These are phyloP conservation scores for Stropharia rugosoannulata DNA, from an alignment of 768 basidiomycete species.

Conservation along the genomic window DNA sequence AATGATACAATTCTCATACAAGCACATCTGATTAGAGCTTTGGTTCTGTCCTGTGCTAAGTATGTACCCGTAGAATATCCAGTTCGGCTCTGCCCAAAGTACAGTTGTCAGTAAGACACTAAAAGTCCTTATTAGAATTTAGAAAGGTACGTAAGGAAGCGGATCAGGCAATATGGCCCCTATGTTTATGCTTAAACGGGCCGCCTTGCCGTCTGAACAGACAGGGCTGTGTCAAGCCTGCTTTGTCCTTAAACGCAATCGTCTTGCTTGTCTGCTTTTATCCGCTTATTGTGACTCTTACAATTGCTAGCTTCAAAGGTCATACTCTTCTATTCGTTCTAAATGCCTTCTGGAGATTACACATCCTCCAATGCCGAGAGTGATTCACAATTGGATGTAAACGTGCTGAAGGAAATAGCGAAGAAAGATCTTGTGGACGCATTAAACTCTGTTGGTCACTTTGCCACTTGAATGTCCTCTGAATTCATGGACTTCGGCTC, in stretches of 20 bases:
- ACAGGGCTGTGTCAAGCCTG: background rate
- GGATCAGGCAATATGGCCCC: background rate
- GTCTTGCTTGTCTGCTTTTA: background rate
- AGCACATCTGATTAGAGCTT: too few species aligned
- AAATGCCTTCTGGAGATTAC: constrained; percentile 36
- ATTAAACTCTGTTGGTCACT: constrained; percentile 67
- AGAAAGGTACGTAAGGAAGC: too few species aligned
- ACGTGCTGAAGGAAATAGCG: constrained; percentile 72
- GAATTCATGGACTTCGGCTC: constrained; percentile 12
- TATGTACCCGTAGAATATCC: too few species aligned
- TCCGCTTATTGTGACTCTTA: background rate
- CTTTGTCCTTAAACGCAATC: background rate
- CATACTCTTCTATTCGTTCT: background rate
- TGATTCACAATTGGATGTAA: constrained; percentile 47
- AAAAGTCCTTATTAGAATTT: too few species aligned
- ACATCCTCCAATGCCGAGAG: constrained; percentile 32
- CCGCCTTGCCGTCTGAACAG: background rate
- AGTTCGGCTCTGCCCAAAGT: too few species aligned
- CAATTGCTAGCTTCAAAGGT: too few species aligned
- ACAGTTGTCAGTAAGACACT: too few species aligned
- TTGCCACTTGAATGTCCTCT: constrained; percentile 1
- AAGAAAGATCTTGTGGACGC: constrained; percentile 82
- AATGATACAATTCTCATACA: too few species aligned
- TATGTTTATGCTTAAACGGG: background rate
- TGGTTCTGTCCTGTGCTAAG: too few species aligned